Base-by-base conservation (phyloP, 306 rosid species). In the Cucumis melo region DNA sequence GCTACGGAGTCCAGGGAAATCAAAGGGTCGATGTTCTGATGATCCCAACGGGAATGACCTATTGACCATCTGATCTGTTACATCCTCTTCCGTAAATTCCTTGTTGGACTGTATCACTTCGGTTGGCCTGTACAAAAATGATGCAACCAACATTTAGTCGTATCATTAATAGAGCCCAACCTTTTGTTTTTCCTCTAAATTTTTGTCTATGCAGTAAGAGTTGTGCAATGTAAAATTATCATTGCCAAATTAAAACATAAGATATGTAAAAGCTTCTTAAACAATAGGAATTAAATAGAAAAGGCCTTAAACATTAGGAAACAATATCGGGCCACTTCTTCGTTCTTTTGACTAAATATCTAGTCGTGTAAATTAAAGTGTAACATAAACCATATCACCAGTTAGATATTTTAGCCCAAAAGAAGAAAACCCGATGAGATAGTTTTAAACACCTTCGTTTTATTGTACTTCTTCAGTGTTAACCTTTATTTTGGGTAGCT, bases 11-110 rank as follows among this genome's bases (percentile, higher is more conserved):
- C 97, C 98, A 38, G 98, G 94, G 85, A 90, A 89, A 79, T 79
- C 82, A 29, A 90, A 86, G 50, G 86, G 65, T 32, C 79, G 86
- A 15, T 16, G 74, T 73, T 79, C 87, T 27, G 89, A 78, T 51
- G 92, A 82, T 56, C 87, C 89, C 61, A 57, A n/a, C 24, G 80
- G 19, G 85, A 44, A 27, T 64, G 96, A 82, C 84, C 97, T 87
- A 71, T 68, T 87, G 54, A 82, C 80, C 75, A 90, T 78, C 89
- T 85, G 83, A 34, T 86, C 82, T 0, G 93, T 91, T 72, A 94
- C 87, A 77, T 91, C 95, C 62, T 94, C 95, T 85, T 89, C 98
- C 1, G 93, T 89, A 78, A 82, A 85, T 83, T 90, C 97, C 76
- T 78, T 91, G 84, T 86, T 87, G 61, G 96, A 94, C 78, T 86